These are phyloP conservation scores for Spatholobus suberectus DNA, from an alignment of 306 rosid species.

Conservation along the genomic window DNA sequence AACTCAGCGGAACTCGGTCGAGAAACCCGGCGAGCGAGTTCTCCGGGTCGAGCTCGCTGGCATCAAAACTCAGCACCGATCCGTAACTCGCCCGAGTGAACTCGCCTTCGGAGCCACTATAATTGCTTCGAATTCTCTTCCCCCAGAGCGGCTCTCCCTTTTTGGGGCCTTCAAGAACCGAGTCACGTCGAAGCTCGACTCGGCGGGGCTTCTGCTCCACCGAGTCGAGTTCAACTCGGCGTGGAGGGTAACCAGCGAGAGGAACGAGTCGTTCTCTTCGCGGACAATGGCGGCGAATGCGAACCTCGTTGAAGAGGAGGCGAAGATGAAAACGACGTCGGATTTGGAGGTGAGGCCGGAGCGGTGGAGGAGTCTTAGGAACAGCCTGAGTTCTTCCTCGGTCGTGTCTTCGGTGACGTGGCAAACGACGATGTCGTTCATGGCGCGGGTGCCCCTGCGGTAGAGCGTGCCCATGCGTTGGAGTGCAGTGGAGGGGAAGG, in stretches of 20 bases:
- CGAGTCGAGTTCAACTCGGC: slow-evolving; percentile 41
- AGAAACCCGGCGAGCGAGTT: slow-evolving; percentile 82
- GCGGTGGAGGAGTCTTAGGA: slow-evolving; percentile 69
- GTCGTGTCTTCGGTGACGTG: slow-evolving; percentile 62
- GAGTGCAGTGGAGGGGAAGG: neutral
- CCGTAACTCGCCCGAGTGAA: slow-evolving; percentile 61
- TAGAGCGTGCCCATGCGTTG: slow-evolving; percentile 71
- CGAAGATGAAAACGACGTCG: slow-evolving; percentile 73
- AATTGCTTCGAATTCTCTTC: slow-evolving; percentile 4
- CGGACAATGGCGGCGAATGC: slow-evolving; percentile 46
- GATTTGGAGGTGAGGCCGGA: slow-evolving; percentile 69
- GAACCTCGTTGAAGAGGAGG: slow-evolving; percentile 32
- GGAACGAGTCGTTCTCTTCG: slow-evolving; percentile 66
- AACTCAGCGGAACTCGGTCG: slow-evolving; percentile 61
- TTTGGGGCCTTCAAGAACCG: slow-evolving; percentile 44
- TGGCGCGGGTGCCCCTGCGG: slow-evolving; percentile 72
- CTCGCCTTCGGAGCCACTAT: neutral
- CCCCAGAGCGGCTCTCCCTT: slow-evolving; percentile 80
- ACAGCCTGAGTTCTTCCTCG: slow-evolving; percentile 56
- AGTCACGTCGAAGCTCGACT: slow-evolving; percentile 49
- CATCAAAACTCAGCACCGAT: slow-evolving; percentile 77
- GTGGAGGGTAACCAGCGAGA: slow-evolving; percentile 45
- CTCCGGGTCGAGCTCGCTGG: slow-evolving; percentile 83
- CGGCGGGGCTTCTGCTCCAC: neutral
- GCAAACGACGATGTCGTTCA: slow-evolving; percentile 70